Base-by-base conservation (phyloP, 2,329 filamentous ascomycete species). In the Fusarium humuli region DNA sequence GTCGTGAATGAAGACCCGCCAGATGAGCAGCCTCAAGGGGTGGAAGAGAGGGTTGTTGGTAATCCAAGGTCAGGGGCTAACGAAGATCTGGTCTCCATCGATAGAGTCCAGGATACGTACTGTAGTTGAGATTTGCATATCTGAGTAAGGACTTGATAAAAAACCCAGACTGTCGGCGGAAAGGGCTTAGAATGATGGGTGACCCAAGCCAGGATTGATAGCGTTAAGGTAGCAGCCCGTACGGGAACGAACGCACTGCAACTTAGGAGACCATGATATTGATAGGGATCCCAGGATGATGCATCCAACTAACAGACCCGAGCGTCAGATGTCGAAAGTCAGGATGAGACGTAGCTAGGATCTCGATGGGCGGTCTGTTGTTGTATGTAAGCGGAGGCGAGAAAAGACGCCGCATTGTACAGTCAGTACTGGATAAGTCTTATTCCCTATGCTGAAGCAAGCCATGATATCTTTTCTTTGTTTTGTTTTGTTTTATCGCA, bases 71-170 rank as follows among this genome's bases (percentile, higher is more conserved):
- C 50, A 58, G 52, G 53, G 41, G 52, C 57, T 50, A 49, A 49
- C 59, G 47, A 65, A 68, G 73, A 75, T 74, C 73, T 69, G 47
- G 57, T 61, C 67, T 47, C 67, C 59, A 65, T 69, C 42, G 54
- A 48, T 61, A 57, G 57, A 64, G 67, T 61, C 55, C 60, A 63
- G 68, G 70, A 64, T 67, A 56, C 44, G 53, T 61, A 57, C 50
- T 48, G 32, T 52, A 52, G 49, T 65, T 54, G 61, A 64, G 59
- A 72, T 67, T 67, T 57, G 62, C 58, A 71, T 58, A 53, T 49
- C 60, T 40, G 53, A 50, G 56, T 71, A 56, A 48, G 27, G 42
- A 47, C 49, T 61, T 48, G 55, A 63, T 67, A 48, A 22, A 45
- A 63, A 57, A 53, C 50, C 49, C 54, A 61, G 56, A 45, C 56